phyloP scores from a whole-genome alignment of 140 eudicot species.

The Flaveria floridana region DNA sequence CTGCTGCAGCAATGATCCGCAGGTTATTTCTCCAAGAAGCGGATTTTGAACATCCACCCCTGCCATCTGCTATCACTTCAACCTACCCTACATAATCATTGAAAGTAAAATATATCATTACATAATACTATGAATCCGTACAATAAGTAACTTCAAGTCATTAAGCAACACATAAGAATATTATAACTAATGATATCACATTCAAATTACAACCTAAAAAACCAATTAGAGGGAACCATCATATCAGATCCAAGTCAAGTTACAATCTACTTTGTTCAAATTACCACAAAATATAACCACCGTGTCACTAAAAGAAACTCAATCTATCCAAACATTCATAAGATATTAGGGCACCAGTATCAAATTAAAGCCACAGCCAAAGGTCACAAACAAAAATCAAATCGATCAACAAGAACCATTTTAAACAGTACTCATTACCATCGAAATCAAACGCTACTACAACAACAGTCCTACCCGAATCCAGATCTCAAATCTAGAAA shows the following conservation, averaged over 20 bases:
- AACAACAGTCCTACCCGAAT: not conserved
- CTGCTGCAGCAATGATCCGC: constrained; percentile 78
- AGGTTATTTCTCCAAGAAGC: constrained; percentile 62
- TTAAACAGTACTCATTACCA: not conserved
- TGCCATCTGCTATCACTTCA: constrained; percentile 49
- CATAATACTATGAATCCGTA: constrained; percentile 5
- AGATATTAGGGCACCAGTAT: not conserved
- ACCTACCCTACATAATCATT: constrained; percentile 28
- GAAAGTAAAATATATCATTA: constrained; percentile 6
- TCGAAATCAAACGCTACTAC: not conserved
- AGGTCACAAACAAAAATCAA: not conserved
- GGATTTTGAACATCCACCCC: constrained; percentile 60
- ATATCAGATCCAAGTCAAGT: not conserved
- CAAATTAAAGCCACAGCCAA: not conserved
- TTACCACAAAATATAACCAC: not conserved
- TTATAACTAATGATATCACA: not conserved
- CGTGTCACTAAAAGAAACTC: not conserved
- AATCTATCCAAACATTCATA: constrained; percentile 6
- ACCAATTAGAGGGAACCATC: not conserved
- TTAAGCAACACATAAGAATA: not conserved
- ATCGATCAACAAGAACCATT: not conserved
- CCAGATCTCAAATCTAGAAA: constrained; percentile 5
- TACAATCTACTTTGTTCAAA: not conserved
- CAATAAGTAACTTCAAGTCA: not conserved
- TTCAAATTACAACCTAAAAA: not conserved